Conservation (phyloP, 139 green algal species). For the Chlorella ohadii region DNA sequence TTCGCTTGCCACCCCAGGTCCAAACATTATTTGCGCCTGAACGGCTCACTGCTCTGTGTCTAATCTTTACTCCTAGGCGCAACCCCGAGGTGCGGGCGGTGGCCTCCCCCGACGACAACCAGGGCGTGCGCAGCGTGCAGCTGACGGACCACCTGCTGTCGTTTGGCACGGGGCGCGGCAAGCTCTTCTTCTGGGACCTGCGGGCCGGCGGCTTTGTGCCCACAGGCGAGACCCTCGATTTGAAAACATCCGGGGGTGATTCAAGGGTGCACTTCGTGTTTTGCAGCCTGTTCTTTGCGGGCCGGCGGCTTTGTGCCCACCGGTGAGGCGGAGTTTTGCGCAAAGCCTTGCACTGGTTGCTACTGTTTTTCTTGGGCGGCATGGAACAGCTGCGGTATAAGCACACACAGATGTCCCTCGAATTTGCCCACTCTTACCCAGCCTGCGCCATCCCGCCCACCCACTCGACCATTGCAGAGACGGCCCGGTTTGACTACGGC, state of each 20-base stretch:
- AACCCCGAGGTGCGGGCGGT: not conserved
- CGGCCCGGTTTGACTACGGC: not conserved
- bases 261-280: too few species aligned
- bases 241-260: too few species aligned
- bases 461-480: not conserved
- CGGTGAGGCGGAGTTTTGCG: not conserved
- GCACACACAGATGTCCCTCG: too few species aligned
- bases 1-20: too few species aligned
- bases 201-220: conserved; percentile 37
- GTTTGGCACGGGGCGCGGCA: conserved; percentile 60
- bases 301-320: conserved; percentile 28
- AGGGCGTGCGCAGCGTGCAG: conserved; percentile 64
- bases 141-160: conserved; percentile 66
- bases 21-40: too few species aligned
- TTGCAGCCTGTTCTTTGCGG: conserved; percentile 48
- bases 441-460: not conserved
- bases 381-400: too few species aligned
- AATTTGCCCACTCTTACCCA: not conserved
- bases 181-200: conserved; percentile 68
- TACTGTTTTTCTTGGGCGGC: too few species aligned
- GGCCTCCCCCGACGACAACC: conserved; percentile 27
- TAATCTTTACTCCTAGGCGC: too few species aligned
- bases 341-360: not conserved
- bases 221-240: too few species aligned
- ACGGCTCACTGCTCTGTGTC: too few species aligned